These are phyloP conservation scores for Rhododendron ovatum DNA, from an alignment of 148 eudicot genomes.

Conservation along the genomic window DNA sequence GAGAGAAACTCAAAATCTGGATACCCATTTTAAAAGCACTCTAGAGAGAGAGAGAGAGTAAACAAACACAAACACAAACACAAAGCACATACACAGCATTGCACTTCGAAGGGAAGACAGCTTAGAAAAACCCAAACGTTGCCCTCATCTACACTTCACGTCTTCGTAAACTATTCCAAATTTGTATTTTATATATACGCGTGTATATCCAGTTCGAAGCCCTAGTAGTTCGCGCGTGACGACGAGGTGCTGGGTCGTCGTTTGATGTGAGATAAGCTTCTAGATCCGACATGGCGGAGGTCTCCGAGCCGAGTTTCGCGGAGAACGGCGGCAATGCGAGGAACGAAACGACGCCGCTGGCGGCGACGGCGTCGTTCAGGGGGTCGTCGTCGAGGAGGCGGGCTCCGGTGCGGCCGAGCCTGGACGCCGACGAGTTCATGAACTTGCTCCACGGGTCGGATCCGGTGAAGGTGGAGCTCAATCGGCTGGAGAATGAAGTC, in stretches of 20 bases:
- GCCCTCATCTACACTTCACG: conserved; percentile 7
- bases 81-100: neutral
- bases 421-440: conserved; percentile 75
- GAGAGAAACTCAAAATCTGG: conserved; percentile 12
- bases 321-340: conserved; percentile 29
- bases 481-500: conserved; percentile 85
- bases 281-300: conserved; percentile 46
- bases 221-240: neutral
- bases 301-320: conserved; percentile 21
- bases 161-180: neutral
- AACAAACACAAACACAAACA: neutral
- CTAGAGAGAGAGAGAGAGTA: neutral
- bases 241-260: neutral
- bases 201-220: neutral
- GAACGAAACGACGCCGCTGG: conserved; percentile 27
- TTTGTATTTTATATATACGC: neutral
- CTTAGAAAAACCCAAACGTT: neutral
- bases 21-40: conserved; percentile 6
- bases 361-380: conserved; percentile 58
- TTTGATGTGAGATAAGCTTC: conserved; percentile 22
- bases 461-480: conserved; percentile 91
- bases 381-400: conserved; percentile 45
- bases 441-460: conserved; percentile 88
- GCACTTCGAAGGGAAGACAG: conserved; percentile 3
- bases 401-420: conserved; percentile 54